Evolutionary conservation across 2,329 filamentous ascomycete species (phyloP).

Genomic region (Samsoniella hepiali): DNA sequence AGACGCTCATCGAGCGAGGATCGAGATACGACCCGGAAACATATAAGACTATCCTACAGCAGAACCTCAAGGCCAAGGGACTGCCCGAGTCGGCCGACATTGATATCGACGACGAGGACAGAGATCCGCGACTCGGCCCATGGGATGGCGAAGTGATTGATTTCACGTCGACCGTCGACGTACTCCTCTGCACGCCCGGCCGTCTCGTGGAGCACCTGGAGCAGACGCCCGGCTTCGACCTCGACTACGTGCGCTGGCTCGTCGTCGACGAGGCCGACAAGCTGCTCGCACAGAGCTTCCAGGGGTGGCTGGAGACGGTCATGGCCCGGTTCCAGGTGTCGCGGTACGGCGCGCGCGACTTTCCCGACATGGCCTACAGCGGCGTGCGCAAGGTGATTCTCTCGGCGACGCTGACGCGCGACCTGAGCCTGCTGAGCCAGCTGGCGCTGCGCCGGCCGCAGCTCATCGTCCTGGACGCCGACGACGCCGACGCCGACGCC

Average conservation of each 20-base stretch:
- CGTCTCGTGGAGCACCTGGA: conserved; percentile 87
- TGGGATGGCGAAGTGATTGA: conserved; percentile 54
- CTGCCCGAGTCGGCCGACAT: background rate
- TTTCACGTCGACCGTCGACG: conserved; percentile 72
- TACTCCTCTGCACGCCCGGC: conserved; percentile 88
- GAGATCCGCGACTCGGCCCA: conserved; percentile 30
- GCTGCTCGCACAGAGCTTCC: conserved; percentile 84
- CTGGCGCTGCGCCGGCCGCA: conserved; percentile 71
- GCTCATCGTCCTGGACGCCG: conserved; percentile 69
- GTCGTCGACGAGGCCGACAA: conserved; percentile 94
- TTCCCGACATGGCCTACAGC: conserved; percentile 48
- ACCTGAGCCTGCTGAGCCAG: conserved; percentile 74
- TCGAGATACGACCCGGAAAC: conserved; percentile 62
- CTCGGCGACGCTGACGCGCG: conserved; percentile 87
- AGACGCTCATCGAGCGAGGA: conserved; percentile 43
- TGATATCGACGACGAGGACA: conserved; percentile 18
- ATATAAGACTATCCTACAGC: conserved; percentile 35
- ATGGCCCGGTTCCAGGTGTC: conserved; percentile 56
- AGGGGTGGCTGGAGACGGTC: conserved; percentile 79
- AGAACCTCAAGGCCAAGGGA: conserved; percentile 21
- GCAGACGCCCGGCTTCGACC: conserved; percentile 75
- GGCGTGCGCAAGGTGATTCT: conserved; percentile 77
- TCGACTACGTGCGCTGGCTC: conserved; percentile 79
- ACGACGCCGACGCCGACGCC: conserved; percentile 41
- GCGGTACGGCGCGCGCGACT: conserved; percentile 51